Base-by-base conservation (phyloP, 176 grass and related monocot genomes). In the Zoysia pacifica region DNA sequence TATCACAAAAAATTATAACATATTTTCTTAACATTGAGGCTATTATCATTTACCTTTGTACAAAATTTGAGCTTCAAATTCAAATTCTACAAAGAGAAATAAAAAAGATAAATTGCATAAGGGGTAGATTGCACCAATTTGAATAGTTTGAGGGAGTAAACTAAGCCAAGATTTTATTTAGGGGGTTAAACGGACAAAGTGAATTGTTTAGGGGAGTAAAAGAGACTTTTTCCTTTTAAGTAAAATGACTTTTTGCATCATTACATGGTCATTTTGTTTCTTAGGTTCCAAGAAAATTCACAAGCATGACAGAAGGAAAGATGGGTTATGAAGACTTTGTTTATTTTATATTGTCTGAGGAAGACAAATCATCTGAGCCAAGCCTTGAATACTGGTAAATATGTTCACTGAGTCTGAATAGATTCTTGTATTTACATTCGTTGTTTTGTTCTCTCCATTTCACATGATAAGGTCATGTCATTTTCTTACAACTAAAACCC, bases 241-340 rank as follows among this genome's bases (percentile, higher is more conserved):
- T 62, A 62, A 58, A 89, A 47, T 67, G 89, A n/a, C 16, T 62
- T 66, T 65, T 65, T 80, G 43, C 81, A 59, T 65, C 58, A 42
- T 81, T 51, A 78, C 37, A 60, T 79, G 37, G 10, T 56, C 63
- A 11, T 62, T 56, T 5, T 75, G 42, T 55, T 61, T 68, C 62
- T 63, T 90, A 99, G 97, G 74, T 88, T 46, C 97, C 97, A 76
- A 88, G 97, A 45, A 99, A 99, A 84, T 99, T 99, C 72, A 96
- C 82, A 77, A 99, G 97, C 89, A 88, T 87, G 62, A 89, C 79
- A 43, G 93, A 96, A 88, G 93, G 93, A 48, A 99, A 99, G 82
- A 99, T 99, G 97, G 84, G 97, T 70, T 99, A 99, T 79, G 97
- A 99, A 90, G 97, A 99, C 86, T 99, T 96, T 70, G 97, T 99